Percentiles rank a stretch among this genome's conserved stretches.
phyloP scores from a whole-genome alignment of 495 filamentous ascomycete genomes.

The Lasiosphaeria ovina region DNA sequence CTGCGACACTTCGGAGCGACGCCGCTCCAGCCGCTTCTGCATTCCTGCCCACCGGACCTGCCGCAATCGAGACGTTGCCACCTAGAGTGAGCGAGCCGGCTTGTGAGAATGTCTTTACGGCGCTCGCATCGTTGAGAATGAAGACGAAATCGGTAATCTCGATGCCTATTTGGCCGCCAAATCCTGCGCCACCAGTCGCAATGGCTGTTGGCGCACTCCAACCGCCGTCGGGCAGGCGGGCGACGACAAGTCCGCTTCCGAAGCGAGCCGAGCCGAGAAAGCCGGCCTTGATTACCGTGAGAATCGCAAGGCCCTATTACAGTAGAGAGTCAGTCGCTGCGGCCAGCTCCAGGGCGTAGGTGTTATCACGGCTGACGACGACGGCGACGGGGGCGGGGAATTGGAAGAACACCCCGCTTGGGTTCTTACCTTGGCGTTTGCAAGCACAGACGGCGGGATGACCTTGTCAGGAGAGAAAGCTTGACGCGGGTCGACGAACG shows the following conservation, averaged over 20 bases:
- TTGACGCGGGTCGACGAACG: constrained; percentile 92
- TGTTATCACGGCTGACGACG: too few species aligned
- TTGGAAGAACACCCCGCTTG: background rate
- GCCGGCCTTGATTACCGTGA: constrained; percentile 94
- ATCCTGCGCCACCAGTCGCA: constrained; percentile 83
- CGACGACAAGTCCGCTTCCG: constrained; percentile 90
- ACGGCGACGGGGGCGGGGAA: background rate
- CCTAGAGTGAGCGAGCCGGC: constrained; percentile 86
- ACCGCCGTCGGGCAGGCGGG: constrained; percentile 81
- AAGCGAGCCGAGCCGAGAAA: constrained; percentile 92
- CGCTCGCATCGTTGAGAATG: constrained; percentile 89
- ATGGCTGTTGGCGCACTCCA: constrained; percentile 97
- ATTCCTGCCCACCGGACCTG: constrained; percentile 89
- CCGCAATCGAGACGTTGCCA: constrained; percentile 94
- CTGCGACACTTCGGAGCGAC: constrained; percentile 83
- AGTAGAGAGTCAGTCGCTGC: constrained; percentile 2
- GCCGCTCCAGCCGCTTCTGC: constrained; percentile 95
- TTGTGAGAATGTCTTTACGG: constrained; percentile 94
- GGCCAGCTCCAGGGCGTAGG: too few species aligned
- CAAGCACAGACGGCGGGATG: constrained; percentile 87
- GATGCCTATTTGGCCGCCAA: constrained; percentile 96
- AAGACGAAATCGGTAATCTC: constrained; percentile 99
- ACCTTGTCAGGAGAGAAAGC: constrained; percentile 96
- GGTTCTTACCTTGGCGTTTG: constrained; percentile 76
- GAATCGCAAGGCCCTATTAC: constrained; percentile 80